Conservation (phyloP, 2,329 filamentous ascomycete genomes). For the Penicillium sp. region DNA sequence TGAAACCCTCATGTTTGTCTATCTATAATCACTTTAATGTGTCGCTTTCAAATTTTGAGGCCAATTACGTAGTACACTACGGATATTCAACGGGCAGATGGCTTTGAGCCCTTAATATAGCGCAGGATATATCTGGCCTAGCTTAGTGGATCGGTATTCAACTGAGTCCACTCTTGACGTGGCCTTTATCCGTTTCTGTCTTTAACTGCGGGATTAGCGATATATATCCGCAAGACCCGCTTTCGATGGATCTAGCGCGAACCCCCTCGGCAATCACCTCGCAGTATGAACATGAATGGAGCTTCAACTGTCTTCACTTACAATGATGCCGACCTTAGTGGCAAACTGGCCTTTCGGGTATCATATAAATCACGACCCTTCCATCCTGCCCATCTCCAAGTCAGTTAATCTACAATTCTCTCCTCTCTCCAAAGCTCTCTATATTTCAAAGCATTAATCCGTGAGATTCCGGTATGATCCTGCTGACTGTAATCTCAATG, state of each 20-base stretch:
- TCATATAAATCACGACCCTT: background rate
- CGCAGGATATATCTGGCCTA: no score
- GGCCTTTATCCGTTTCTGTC: background rate
- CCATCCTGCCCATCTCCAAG: background rate
- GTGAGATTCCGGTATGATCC: no score
- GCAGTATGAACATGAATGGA: background rate
- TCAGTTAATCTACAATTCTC: background rate
- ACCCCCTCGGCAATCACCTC: background rate
- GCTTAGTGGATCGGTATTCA: no score
- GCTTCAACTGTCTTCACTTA: background rate
- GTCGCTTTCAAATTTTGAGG: no score
- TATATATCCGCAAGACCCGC: background rate
- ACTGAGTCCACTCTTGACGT: background rate
- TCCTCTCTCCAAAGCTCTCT: background rate
- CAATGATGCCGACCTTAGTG: background rate
- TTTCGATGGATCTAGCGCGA: background rate
- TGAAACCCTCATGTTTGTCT: no score
- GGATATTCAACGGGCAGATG: no score
- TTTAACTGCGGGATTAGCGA: background rate
- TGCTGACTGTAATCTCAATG: background rate
- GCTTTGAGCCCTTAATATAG: no score
- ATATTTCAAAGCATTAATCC: background rate
- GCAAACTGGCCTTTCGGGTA: background rate
- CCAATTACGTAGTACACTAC: no score
- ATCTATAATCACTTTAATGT: no score